Evolutionary conservation across 1,284 basidiomycete genomes (phyloP), one percentile per base, ranked within the genome.

Genomic region (Taiwanofungus camphoratus): DNA sequence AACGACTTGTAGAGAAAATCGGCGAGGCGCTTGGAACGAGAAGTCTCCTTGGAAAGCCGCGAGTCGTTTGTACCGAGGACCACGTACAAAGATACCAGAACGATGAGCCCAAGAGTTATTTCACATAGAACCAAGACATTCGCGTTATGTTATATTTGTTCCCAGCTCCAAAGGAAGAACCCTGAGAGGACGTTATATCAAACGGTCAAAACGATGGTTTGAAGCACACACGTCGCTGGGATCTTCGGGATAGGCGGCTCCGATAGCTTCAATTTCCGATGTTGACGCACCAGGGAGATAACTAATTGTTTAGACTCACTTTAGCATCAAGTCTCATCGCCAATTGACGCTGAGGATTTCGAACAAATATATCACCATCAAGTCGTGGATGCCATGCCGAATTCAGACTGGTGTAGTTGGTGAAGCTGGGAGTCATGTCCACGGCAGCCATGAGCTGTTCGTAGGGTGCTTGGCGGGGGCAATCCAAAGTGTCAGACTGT

Each of bases 381-480:
- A 60, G 58, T 5, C 61, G 53, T 5, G 67, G 67, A 3, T 59
- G 38, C 59, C 59, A 69, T 4, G 62, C 53, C 5, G 62, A 44
- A n/a, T 41, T 40, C 23, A 32, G 45, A 36, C 53, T 56, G 11
- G 29, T 32, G 21, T 41, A 42, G 12, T 22, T 27, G 34, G 42
- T 38, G 34, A 46, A 33, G 29, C 29, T 34, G 2, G 45, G 45
- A 4, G 21, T 47, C 24, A 21, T 4, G 7, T 36, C 41, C 13
- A 47, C 33, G 8, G 46, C 46, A 3, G 24, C 39, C 6, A 27
- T 13, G 13, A 47, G 21, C n/a, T 5, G 29, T 9, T 29, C 24
- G 36, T 69, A 75, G 3, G 69, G 65, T 1, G 74, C 68, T 2
- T 55, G 61, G 13, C 76, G 65, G 34, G 79, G 60, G 46, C 77